Base-by-base conservation (phyloP, 306 rosid species). In the Malus asiatica region DNA sequence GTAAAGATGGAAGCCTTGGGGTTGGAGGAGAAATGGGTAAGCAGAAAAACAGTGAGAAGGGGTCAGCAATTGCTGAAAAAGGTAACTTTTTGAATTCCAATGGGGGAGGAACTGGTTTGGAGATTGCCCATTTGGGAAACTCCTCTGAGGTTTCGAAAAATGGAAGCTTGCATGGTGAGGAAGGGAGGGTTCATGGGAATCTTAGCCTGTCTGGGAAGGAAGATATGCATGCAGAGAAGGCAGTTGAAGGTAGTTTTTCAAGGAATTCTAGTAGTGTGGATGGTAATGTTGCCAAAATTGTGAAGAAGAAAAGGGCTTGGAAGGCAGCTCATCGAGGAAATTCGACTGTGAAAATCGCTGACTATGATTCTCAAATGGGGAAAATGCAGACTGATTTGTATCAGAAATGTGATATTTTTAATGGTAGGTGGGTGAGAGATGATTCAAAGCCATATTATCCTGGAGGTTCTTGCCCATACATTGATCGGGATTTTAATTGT, bases 371-470 rank as follows among this genome's bases (percentile, higher is more conserved):
- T 14, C 77, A 77, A 29, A 13, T 35, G 15, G 23, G 53, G 80
- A 77, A 58, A 46, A 73, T 27, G 75, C 53, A 69, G 66, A 63
- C 46, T 71, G 83, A 75, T 42, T 87, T 84, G 14, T 40, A 22
- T 51, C 82, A 80, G 80, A 70, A 85, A 6, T 96, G 99, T 77
- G 86, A 96, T 38, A 75, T 92, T 27, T 96, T 84, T 77, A 78
- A 88, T 74, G 99, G 98, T 16, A 79, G 77, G 76, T 96, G 98
- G 99, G 92, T 88, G 27, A 88, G 87, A 78, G 99, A 90, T 79
- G 84, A 89, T 68, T 88, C 93, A 2, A 90, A 92, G 71, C 99
- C 99, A n/a, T 92, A 89, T 59, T 92, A 92, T 70, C 90, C 91
- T 38, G 45, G 84, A 29, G 97, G 99, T 59, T 92, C 97, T 70